A percentile compares a stretch with the other conserved stretches of the same genome.
phyloP scores from a whole-genome alignment of 148 eudicot genomes.

The Chenopodium quinoa region DNA sequence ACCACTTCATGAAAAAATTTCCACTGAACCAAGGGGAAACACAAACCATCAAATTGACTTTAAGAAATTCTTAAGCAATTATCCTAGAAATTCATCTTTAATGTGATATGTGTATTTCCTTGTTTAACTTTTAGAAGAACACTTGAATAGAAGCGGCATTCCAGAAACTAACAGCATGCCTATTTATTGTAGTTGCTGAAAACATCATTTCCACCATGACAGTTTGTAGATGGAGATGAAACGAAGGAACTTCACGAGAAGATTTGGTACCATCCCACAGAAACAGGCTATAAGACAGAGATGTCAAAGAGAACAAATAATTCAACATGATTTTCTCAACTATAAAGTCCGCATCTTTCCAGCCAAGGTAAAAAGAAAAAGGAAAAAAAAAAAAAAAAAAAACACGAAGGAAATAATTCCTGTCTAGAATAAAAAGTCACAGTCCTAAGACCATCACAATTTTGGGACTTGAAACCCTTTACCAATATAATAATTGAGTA shows the following conservation, averaged over 20 bases:
- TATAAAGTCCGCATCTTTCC: neutral
- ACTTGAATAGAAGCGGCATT: neutral
- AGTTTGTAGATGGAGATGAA: neutral
- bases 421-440: neutral
- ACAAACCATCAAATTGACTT: neutral
- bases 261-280: neutral
- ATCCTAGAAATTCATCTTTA: neutral
- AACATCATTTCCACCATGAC: neutral
- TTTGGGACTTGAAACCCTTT: neutral
- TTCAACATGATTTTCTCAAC: neutral
- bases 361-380: neutral
- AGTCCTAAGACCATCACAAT: neutral
- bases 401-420: neutral
- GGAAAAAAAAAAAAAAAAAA: neutral
- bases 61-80: slow-evolving; percentile 1
- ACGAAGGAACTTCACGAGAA: neutral
- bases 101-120: neutral
- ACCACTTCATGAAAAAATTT: neutral
- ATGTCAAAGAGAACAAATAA: neutral
- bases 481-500: too few relatives aligned
- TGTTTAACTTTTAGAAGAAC: neutral
- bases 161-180: neutral
- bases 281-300: neutral
- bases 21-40: neutral
- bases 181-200: too few relatives aligned